Percentiles rank a stretch among this genome's conserved stretches.
Evolutionary conservation across 2,329 filamentous ascomycete species (phyloP).

Genomic region (Botrytis medusae): DNA sequence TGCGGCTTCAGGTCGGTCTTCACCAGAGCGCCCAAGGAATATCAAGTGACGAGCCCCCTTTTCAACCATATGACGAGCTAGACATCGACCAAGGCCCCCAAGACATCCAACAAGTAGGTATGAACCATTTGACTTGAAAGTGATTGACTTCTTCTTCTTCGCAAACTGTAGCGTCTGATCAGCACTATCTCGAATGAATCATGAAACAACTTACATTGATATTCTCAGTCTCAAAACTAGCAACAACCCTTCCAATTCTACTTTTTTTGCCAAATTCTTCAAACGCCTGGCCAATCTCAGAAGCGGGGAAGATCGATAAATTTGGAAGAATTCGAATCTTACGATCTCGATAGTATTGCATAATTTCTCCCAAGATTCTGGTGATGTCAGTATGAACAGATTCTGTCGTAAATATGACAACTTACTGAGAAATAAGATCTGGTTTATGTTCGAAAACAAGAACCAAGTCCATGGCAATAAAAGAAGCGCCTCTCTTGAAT

Average conservation of each 20-base stretch:
- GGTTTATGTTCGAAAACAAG: background rate
- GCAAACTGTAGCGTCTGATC: background rate
- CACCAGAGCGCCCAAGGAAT: constrained; percentile 19
- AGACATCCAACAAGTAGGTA: constrained; percentile 28
- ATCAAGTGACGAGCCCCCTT: constrained; percentile 15
- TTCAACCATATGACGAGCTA: constrained; percentile 24
- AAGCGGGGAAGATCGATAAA: background rate
- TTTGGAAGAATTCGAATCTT: background rate
- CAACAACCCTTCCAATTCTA: constrained; percentile 17
- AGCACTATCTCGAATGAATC: background rate
- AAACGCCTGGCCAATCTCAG: constrained; percentile 1
- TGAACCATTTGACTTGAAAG: constrained; percentile 2
- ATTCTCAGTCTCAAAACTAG: constrained; percentile 2
- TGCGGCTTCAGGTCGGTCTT: constrained; percentile 14
- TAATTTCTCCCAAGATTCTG: background rate
- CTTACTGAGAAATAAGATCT: constrained; percentile 9
- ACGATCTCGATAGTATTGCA: constrained; percentile 9
- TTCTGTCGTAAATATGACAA: accelerated
- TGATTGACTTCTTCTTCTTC: constrained; percentile 12
- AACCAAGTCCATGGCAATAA: constrained; percentile 19
- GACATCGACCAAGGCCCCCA: constrained; percentile 28
- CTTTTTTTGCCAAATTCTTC: background rate
- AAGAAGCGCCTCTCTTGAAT: constrained; percentile 14
- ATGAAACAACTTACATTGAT: background rate
- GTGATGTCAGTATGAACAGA: background rate